Evolutionary conservation across 2,329 filamentous ascomycete genomes (phyloP).

Genomic region (Periconia sp.): DNA sequence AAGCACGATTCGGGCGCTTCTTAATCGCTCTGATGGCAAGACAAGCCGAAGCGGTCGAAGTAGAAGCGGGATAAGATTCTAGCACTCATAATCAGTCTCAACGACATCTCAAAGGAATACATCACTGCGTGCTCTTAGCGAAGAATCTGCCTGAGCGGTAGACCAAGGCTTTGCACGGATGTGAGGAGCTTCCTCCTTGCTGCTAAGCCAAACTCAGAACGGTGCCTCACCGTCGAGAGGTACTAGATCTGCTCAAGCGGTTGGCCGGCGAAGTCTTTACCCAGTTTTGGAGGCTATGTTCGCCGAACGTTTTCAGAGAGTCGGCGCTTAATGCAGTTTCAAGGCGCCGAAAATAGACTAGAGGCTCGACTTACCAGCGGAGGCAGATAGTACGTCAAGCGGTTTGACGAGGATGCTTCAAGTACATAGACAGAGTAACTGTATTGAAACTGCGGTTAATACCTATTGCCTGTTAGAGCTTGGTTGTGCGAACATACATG

Average conservation of each 20-base stretch:
- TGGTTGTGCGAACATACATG: conserved; percentile 60
- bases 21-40: conserved; percentile 68
- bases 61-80: conserved; percentile 76
- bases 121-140: conserved; percentile 5
- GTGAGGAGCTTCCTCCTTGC: too few relatives aligned
- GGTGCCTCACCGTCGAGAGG: background rate
- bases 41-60: conserved; percentile 76
- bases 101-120: too few relatives aligned
- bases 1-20: conserved; percentile 63
- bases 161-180: conserved; percentile 20
- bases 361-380: conserved; percentile 49
- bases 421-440: conserved; percentile 63
- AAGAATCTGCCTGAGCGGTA: conserved; percentile 35
- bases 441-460: conserved; percentile 59
- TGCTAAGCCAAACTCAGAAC: conserved; percentile 9
- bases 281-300: conserved; percentile 38
- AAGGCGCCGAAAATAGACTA: conserved; percentile 29
- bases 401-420: conserved; percentile 57
- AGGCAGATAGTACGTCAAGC: conserved; percentile 56
- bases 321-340: conserved; percentile 44
- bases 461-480: conserved; percentile 52
- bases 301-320: conserved; percentile 22
- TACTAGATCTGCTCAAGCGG: conserved; percentile 9
- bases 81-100: conserved; percentile 37
- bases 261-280: conserved; percentile 22